phyloP scores from a whole-genome alignment of 2,329 filamentous ascomycete genomes.

The Penicillium thymicola region DNA sequence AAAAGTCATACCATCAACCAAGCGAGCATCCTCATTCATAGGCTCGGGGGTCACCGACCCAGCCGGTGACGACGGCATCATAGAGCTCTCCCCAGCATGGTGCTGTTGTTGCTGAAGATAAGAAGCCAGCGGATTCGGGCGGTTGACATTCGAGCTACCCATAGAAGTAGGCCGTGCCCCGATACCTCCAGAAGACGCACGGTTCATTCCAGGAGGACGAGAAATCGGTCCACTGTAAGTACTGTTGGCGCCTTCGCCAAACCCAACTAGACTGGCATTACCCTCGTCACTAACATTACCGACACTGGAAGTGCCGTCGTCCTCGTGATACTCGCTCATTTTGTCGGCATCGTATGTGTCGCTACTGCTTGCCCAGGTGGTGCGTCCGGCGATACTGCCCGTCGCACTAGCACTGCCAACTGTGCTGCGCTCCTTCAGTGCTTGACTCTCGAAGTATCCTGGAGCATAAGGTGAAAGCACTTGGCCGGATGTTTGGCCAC shows the following conservation, averaged over 20 bases:
- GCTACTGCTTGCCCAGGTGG: slow-evolving; percentile 66
- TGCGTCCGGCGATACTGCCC: slow-evolving; percentile 63
- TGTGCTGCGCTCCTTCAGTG: slow-evolving; percentile 77
- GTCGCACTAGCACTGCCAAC: slow-evolving; percentile 90
- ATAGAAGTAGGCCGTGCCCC: slow-evolving; percentile 37
- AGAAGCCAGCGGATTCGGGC: slow-evolving; percentile 28
- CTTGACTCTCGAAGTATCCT: slow-evolving; percentile 77
- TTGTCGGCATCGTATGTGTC: slow-evolving; percentile 55
- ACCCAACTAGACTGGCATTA: slow-evolving; percentile 79
- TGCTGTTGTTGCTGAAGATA: slow-evolving; percentile 26
- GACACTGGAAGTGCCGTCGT: slow-evolving; percentile 60
- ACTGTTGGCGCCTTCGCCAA: slow-evolving; percentile 86
- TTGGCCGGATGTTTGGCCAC: slow-evolving; percentile 34
- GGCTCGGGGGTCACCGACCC: slow-evolving; percentile 42
- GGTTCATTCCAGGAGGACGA: slow-evolving; percentile 53
- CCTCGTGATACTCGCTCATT: slow-evolving; percentile 64
- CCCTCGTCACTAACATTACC: slow-evolving; percentile 85
- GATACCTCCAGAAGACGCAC: slow-evolving; percentile 34
- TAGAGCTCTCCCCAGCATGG: slow-evolving; percentile 37
- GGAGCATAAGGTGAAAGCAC: slow-evolving; percentile 47
- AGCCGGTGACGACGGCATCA: slow-evolving; percentile 38
- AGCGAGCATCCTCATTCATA: slow-evolving; percentile 54
- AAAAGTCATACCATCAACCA: slow-evolving; percentile 66
- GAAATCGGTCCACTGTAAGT: slow-evolving; percentile 74
- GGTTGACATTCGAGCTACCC: slow-evolving; percentile 35